Conservation (phyloP, 495 filamentous ascomycete species). For the Hypoxylon intermedium region DNA sequence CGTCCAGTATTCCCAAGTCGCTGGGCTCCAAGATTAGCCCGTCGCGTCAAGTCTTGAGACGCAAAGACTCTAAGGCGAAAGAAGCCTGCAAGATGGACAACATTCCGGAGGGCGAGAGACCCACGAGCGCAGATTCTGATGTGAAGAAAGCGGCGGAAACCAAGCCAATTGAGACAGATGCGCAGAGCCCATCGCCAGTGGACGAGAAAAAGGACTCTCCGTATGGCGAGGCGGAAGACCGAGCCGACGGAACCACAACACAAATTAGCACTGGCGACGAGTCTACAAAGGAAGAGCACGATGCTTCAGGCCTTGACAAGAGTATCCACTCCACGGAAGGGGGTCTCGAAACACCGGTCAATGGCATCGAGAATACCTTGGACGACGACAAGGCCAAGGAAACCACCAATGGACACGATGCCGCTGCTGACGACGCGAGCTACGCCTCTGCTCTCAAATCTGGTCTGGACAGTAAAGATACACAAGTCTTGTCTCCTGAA, state of each 20-base stretch:
- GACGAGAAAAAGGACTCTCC: neutral
- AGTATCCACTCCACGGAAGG: conserved; percentile 6
- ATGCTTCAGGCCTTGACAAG: conserved; percentile 4
- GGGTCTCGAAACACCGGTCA: conserved; percentile 1
- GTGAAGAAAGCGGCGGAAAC: neutral
- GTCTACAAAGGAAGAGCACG: conserved; percentile 1
- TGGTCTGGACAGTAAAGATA: conserved; percentile 13
- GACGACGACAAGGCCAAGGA: neutral
- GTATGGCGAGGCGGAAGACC: conserved; percentile 5
- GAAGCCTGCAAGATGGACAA: conserved; percentile 12
- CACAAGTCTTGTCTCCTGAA: conserved; percentile 17
- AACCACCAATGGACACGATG: neutral
- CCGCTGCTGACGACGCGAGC: conserved; percentile 1
- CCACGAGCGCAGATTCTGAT: neutral
- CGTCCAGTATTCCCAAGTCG: conserved; percentile 9
- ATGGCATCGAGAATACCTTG: conserved; percentile 18
- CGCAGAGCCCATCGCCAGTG: neutral
- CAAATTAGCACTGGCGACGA: conserved; percentile 1
- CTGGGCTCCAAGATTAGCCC: neutral
- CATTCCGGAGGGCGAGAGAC: neutral
- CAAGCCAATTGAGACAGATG: too few species aligned
- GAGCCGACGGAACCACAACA: neutral
- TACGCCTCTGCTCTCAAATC: conserved; percentile 34
- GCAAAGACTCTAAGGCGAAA: conserved; percentile 2
- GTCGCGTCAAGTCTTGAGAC: conserved; percentile 15